Base-by-base conservation (phyloP, 164 flowering plant genomes). In the Nelumbo lutea region DNA sequence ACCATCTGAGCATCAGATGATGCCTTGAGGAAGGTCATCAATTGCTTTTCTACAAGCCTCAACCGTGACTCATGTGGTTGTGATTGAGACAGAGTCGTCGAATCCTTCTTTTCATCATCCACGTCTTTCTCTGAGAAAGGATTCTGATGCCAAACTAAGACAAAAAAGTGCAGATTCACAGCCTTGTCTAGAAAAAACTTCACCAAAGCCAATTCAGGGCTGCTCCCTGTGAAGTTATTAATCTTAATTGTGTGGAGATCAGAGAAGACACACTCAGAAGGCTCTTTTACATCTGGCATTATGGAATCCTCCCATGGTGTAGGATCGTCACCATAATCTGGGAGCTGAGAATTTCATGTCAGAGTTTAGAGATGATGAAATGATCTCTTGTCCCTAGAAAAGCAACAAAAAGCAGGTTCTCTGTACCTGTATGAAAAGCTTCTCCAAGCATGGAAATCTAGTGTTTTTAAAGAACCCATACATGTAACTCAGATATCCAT, bases 381-480 rank as follows among this genome's bases (percentile, higher is more conserved):
- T 53, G 27, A 15, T 53, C 4, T 53, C 14, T 53, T 8, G 4
- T 53, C 14, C 1, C 14, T 9, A 53, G 14, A 14, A 1, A 53
- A 53, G n/a, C 5, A 6, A 53, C 3, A 10, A 10, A 2, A 53
- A 10, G 14, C 2, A 53, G 3, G 10, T 10, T 1, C 1, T 10
- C 57, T 7, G 1, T 53, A 72, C 74, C 60, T 72, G 46, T 59
- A 72, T 65, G 66, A 72, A 72, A 10, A 72, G 52, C 43, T 66
- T 72, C 38, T 60, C 65, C 51, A 72, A 56, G n/a, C 53, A 51
- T 15, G 65, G 66, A 41, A 6, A 43, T 10, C 27, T 6, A 15
- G 45, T 64, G 8, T 70, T 38, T 41, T 39, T 60, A 47, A 72
- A 66, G 51, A 72, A 72, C 10, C 50, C 15, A 43, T 59, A 60